Evolutionary conservation across 202 grass and related monocot genomes (phyloP).

Genomic region (Elaeis oleifera): DNA sequence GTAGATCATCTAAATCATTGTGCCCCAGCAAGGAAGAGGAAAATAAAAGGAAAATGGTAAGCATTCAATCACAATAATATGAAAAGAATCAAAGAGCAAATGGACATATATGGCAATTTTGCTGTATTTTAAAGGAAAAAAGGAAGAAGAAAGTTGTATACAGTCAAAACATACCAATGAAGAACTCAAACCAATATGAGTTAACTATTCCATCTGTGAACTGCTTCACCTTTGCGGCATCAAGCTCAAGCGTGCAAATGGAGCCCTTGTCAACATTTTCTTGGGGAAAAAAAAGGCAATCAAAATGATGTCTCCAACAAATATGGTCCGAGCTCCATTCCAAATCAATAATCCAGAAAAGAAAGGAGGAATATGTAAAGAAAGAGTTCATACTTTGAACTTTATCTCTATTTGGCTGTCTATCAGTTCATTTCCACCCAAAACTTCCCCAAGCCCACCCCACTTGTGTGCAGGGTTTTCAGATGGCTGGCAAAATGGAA

Average conservation of each 20-base stretch:
- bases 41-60: not conserved
- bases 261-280: conserved; percentile 67
- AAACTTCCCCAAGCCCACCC: conserved; percentile 91
- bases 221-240: conserved; percentile 64
- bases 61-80: too few relatives aligned
- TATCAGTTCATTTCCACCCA: conserved; percentile 98
- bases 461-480: conserved; percentile 82
- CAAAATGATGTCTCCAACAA: not conserved
- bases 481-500: conserved; percentile 82
- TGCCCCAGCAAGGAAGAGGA: conserved; percentile 1
- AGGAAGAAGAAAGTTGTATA: not conserved
- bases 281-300: conserved; percentile 15
- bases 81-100: too few relatives aligned
- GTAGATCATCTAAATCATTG: conserved; percentile 63
- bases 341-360: not conserved
- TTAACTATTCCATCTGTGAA: conserved; percentile 85
- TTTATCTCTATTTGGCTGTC: conserved; percentile 91
- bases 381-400: conserved; percentile 54
- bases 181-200: conserved; percentile 99
- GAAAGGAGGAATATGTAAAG: not conserved
- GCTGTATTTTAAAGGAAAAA: conserved; percentile 5
- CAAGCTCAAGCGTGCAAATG: conserved; percentile 78
- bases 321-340: not conserved
- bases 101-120: too few relatives aligned
- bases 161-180: conserved; percentile 57